Evolutionary conservation across 2,329 filamentous ascomycete species (phyloP).

Genomic region (Nannizzia gypsea): DNA sequence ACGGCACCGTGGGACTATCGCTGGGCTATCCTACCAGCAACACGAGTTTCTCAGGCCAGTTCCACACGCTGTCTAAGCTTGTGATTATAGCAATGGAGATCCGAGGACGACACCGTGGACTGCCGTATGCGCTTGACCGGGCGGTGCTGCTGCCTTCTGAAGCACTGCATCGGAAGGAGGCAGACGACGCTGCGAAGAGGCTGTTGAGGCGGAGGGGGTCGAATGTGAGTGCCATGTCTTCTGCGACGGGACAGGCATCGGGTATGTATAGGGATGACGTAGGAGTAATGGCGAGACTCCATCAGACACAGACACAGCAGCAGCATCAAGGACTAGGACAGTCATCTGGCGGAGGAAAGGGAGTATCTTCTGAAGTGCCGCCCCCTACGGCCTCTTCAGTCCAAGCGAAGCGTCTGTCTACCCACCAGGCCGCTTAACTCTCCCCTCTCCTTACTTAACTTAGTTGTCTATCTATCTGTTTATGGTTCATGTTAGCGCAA

Average conservation of each 20-base stretch:
- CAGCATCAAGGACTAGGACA: no score
- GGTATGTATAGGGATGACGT: background rate
- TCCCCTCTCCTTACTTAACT: background rate
- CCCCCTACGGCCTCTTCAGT: background rate
- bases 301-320: no score
- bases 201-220: slow-evolving; percentile 30
- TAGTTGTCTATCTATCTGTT: background rate
- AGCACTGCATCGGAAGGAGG: slow-evolving; percentile 49
- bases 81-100: slow-evolving; percentile 57
- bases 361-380: background rate
- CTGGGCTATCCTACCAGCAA: slow-evolving; percentile 68
- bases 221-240: slow-evolving; percentile 20
- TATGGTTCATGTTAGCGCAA: background rate
- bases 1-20: slow-evolving; percentile 86
- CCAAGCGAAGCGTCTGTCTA: background rate
- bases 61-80: slow-evolving; percentile 57
- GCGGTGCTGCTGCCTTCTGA: slow-evolving; percentile 58
- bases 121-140: slow-evolving; percentile 56
- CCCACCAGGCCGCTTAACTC: background rate
- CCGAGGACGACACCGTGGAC: slow-evolving; percentile 52
- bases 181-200: slow-evolving; percentile 39
- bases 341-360: no score
- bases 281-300: background rate
- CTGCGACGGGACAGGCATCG: background rate
- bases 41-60: slow-evolving; percentile 71